These are phyloP conservation scores for Rhizopus stolonifer DNA, from an alignment of 371 early-diverging fungal genomes.

Conservation along the genomic window DNA sequence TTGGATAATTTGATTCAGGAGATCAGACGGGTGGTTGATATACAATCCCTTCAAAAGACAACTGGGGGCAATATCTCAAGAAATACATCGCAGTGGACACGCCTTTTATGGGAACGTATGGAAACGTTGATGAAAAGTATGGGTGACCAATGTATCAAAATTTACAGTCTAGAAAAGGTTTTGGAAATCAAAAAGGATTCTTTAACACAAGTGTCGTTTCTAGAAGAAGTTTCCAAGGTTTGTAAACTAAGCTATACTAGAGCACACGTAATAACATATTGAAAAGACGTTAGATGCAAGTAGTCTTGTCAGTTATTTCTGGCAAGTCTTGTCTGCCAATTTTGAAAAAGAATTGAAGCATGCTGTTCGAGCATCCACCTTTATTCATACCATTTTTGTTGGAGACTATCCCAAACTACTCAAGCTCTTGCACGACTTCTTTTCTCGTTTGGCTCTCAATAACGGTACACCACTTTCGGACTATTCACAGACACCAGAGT, in stretches of 20 bases:
- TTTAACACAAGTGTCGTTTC: constrained; percentile 61
- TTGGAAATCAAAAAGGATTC: constrained; percentile 71
- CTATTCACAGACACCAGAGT: constrained; percentile 68
- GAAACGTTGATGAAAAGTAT: constrained; percentile 75
- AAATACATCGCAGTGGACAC: constrained; percentile 52
- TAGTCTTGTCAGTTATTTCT: constrained; percentile 49
- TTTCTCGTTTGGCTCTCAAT: constrained; percentile 67
- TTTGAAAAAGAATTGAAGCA: constrained; percentile 52
- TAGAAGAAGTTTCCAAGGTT: constrained; percentile 58
- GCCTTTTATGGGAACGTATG: constrained; percentile 67
- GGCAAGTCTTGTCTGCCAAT: constrained; percentile 43
- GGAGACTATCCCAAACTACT: constrained; percentile 76
- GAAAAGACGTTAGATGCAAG: constrained; percentile 37
- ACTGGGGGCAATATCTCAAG: constrained; percentile 50
- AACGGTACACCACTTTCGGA: constrained; percentile 50
- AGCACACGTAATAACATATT: not conserved
- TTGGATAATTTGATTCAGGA: constrained; percentile 51
- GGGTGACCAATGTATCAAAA: constrained; percentile 67
- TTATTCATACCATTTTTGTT: constrained; percentile 70
- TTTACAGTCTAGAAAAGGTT: constrained; percentile 72
- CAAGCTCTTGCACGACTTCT: constrained; percentile 74
- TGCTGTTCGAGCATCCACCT: constrained; percentile 54
- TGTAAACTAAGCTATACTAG: not conserved
- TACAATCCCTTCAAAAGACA: constrained; percentile 63
- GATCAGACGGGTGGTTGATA: constrained; percentile 63